Evolutionary conservation across 164 flowering plant species (phyloP).

Genomic region (Amborella trichopoda): DNA sequence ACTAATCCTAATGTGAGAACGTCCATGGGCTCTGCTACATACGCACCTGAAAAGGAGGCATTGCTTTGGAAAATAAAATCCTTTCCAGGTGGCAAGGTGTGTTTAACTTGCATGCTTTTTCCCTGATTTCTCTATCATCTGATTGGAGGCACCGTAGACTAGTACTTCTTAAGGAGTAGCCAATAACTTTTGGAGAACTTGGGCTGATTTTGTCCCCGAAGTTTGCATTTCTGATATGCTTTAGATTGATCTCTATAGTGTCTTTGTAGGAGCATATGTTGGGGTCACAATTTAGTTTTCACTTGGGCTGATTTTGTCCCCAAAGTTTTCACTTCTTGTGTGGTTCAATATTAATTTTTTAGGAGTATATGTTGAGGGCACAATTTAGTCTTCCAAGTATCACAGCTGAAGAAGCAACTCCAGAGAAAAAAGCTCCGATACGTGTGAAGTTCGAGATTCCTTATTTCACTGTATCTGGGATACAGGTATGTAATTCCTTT

Average conservation of each 20-base stretch:
- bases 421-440: conserved; percentile 94
- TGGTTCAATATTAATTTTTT: conserved; percentile 1
- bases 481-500: conserved; percentile 48
- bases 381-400: conserved; percentile 91
- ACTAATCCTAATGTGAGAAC: conserved; percentile 91
- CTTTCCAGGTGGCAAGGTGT: conserved; percentile 96
- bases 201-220: background rate
- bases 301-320: too few species aligned
- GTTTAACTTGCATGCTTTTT: background rate
- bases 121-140: too few species aligned
- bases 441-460: conserved; percentile 98
- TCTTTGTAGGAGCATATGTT: too few species aligned
- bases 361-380: conserved; percentile 96
- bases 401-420: conserved; percentile 68
- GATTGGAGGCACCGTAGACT: too few species aligned
- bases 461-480: conserved; percentile 94
- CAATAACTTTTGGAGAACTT: background rate
- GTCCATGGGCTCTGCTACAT: conserved; percentile 93
- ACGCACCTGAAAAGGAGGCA: conserved; percentile 93
- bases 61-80: conserved; percentile 90
- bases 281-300: too few species aligned
- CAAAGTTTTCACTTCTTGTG: too few species aligned
- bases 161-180: background rate
- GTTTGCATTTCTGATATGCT: too few species aligned
- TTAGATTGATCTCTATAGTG: too few species aligned